Base-by-base conservation (phyloP, 768 basidiomycete species). In the Pleurotus ostreatus region DNA sequence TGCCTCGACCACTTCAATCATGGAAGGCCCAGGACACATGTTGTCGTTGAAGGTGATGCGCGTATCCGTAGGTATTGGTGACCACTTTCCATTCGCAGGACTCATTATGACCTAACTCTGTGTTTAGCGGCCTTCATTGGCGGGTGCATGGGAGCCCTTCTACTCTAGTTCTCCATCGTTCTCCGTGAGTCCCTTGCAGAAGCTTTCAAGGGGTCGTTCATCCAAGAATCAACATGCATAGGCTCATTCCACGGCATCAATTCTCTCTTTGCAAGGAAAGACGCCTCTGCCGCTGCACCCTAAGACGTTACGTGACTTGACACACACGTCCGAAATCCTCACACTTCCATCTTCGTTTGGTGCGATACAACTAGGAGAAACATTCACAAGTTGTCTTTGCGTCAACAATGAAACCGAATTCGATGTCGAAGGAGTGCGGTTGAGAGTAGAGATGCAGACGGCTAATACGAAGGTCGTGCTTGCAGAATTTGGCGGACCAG, bases 381-480 rank as follows among this genome's bases (percentile, higher is more conserved):
- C 89, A 0, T 94, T 97, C 65, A 82, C 86, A 1, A 85, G 89
- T 61, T 86, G 85, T 63, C 76, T 97, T 22, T 89, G 86, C 59
- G 77, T 96, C 57, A 89, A 92, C 65, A 94, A 94, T 66, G 88
- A 92, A 67, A 79, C 84, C 0, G 74, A 80, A 34, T 68, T 79
- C 4, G 78, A 81, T 2, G 76, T 95, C 9, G 78, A 85, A 49
- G 83, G 80, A 4, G 82, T 89, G 23, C 74, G 73, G 15, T 69
- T 94, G 57, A 82, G 78, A 61, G 79, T 94, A 37, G 94, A 97
- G 68, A 91, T 97, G 77, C 94, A 96, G 66, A 92, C 92, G 0
- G 78, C 79, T 1, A 83, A 79, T 5, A 74, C 82, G 26, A 93
- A 92, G 68, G 71, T 78, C 3, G 66, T 78, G 12, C 71, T 88